A percentile compares a stretch with the other conserved stretches of the same genome.
phyloP scores from a whole-genome alignment of 331 rosid species.

The Acacia pycnantha region DNA sequence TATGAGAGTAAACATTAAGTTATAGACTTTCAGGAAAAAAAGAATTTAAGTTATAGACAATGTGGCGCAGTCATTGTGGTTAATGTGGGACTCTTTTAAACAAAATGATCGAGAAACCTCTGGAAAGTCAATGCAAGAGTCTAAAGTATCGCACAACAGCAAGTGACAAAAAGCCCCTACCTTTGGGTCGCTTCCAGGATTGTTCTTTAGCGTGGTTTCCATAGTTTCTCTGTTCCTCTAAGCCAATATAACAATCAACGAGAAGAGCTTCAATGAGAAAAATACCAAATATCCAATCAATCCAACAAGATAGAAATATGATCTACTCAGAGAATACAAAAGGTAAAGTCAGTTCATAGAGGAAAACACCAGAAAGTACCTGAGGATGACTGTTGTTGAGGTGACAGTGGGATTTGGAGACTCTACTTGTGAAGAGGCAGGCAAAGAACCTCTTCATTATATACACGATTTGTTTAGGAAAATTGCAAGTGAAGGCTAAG shows the following conservation, averaged over 20 bases:
- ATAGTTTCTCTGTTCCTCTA: slow-evolving; percentile 47
- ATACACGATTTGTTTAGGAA: slow-evolving; percentile 24
- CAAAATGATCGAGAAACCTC: slow-evolving; percentile 7
- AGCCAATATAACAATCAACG: slow-evolving; percentile 33
- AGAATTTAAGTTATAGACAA: not conserved
- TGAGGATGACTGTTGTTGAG: slow-evolving; percentile 42
- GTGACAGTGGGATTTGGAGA: slow-evolving; percentile 23
- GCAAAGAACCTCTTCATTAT: slow-evolving; percentile 59
- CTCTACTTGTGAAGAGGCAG: slow-evolving; percentile 49
- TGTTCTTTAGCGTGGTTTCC: slow-evolving; percentile 41
- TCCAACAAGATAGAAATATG: slow-evolving; percentile 16
- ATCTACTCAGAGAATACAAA: not conserved
- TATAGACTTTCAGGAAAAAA: no score
- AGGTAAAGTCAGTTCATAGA: not conserved
- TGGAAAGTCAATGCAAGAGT: not conserved
- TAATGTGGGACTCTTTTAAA: not conserved
- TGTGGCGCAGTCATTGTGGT: not conserved
- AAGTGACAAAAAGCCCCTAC: slow-evolving; percentile 23
- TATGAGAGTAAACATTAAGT: not conserved
- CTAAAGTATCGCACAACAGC: not conserved
- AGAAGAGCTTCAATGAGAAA: slow-evolving; percentile 25
- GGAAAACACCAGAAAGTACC: slow-evolving; percentile 31
- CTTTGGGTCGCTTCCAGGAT: slow-evolving; percentile 38
- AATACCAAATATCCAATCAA: not conserved
- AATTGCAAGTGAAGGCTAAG: slow-evolving; percentile 57